Conservation (phyloP, 2,329 filamentous ascomycete species). For the Aspergillus aculeatus region DNA sequence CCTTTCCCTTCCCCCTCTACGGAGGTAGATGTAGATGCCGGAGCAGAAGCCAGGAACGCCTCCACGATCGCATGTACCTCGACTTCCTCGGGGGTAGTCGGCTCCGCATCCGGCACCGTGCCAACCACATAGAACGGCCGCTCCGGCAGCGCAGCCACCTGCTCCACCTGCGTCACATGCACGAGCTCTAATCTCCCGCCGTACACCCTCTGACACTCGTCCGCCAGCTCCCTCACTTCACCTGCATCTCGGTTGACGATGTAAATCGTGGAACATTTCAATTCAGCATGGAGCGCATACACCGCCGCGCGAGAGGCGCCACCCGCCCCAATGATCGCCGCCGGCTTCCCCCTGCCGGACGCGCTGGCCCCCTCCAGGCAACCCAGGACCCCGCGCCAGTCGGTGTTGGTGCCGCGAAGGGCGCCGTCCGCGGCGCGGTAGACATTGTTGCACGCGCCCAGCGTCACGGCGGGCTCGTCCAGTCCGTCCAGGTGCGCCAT, state of each 20-base stretch:
- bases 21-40: too few species aligned
- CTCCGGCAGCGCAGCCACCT: conserved; percentile 22
- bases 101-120: conserved; percentile 41
- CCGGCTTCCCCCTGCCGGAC: conserved; percentile 21
- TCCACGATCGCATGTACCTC: conserved; percentile 26
- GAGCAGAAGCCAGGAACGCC: conserved; percentile 25
- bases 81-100: conserved; percentile 29
- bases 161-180: conserved; percentile 29
- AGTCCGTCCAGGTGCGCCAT: conserved; percentile 33
- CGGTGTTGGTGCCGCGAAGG: conserved; percentile 44
- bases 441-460: conserved; percentile 36
- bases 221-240: conserved; percentile 29
- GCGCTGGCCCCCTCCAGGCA: conserved; percentile 27
- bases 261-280: conserved; percentile 34
- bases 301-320: conserved; percentile 45
- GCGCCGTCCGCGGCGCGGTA: conserved; percentile 15
- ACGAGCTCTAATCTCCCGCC: conserved; percentile 20
- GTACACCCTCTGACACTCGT: conserved; percentile 18
- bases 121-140: conserved; percentile 39
- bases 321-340: conserved; percentile 44
- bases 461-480: conserved; percentile 35
- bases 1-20: conserved; percentile 21
- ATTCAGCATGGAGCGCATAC: conserved; percentile 32
- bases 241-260: conserved; percentile 37
- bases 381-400: conserved; percentile 44